Evolutionary conservation across 2,329 filamentous ascomycete genomes (phyloP).

Genomic region (Aspergillus caelatus): DNA sequence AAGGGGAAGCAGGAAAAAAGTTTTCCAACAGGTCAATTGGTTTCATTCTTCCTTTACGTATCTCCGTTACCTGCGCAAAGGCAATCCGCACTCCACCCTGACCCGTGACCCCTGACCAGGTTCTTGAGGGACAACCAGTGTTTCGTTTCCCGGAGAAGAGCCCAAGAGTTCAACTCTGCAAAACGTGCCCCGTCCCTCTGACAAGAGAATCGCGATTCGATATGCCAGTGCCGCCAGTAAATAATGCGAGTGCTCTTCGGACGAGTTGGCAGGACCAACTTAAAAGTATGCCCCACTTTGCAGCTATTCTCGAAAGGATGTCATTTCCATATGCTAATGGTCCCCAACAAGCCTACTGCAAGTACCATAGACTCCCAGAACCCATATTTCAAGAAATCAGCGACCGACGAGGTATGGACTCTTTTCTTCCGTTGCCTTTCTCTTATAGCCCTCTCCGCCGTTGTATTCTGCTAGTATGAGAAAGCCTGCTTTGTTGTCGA

Average conservation of each 20-base stretch:
- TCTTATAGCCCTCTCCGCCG: slow-evolving; percentile 19
- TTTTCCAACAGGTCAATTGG: slow-evolving; percentile 8
- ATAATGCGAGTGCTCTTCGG: slow-evolving; percentile 25
- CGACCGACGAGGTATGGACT: slow-evolving; percentile 67
- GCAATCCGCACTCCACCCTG: slow-evolving; percentile 13
- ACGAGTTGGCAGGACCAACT: slow-evolving; percentile 61
- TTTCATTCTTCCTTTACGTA: background rate
- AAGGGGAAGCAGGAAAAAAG: background rate
- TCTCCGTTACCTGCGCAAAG: slow-evolving; percentile 14
- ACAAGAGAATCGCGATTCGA: slow-evolving; percentile 18
- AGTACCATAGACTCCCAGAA: slow-evolving; percentile 53
- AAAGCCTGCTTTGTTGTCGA: slow-evolving; percentile 18
- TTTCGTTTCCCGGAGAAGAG: background rate
- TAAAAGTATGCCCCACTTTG: slow-evolving; percentile 49
- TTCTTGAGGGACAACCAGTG: background rate
- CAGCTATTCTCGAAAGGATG: slow-evolving; percentile 16
- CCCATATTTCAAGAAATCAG: slow-evolving; percentile 74
- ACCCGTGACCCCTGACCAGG: background rate
- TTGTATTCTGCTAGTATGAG: slow-evolving; percentile 18
- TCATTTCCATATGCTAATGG: slow-evolving; percentile 16
- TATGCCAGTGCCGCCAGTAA: slow-evolving; percentile 28
- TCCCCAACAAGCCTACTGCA: slow-evolving; percentile 58
- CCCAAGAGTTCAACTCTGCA: background rate
- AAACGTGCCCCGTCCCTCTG: background rate
- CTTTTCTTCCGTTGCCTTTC: background rate